Percentiles rank a stretch among this genome's conserved stretches.
These are phyloP conservation scores for Elaeis guineensis DNA, from an alignment of 176 grass and related monocot species.

Conservation along the genomic window DNA sequence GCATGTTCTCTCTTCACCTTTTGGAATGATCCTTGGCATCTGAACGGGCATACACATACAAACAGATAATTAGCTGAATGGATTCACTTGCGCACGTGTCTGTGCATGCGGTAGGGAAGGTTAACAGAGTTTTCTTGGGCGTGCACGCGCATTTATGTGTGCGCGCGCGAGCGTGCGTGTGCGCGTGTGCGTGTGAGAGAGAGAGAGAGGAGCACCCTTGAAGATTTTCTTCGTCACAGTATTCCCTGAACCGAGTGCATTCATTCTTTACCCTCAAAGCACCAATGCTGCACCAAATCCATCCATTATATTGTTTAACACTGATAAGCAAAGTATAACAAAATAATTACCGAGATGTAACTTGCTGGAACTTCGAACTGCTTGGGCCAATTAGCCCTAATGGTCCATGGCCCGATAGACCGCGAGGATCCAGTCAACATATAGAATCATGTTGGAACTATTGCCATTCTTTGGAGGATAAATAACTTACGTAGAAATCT, in stretches of 20 bases:
- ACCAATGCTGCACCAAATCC: constrained; percentile 71
- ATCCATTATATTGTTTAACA: constrained; percentile 2
- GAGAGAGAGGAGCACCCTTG: constrained; percentile 52
- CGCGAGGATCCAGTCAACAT: too few species aligned
- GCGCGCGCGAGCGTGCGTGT: too few species aligned
- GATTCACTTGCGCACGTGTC: background rate
- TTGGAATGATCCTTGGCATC: constrained; percentile 75
- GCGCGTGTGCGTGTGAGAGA: background rate
- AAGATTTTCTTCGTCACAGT: constrained; percentile 48
- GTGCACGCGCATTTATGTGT: too few species aligned
- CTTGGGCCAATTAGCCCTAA: too few species aligned
- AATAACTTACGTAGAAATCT: too few species aligned
- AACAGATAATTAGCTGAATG: background rate
- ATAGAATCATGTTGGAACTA: too few species aligned
- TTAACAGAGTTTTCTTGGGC: too few species aligned
- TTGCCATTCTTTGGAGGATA: too few species aligned
- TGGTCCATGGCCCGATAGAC: too few species aligned
- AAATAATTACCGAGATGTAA: background rate
- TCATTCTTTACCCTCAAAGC: constrained; percentile 98
- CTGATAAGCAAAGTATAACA: constrained; percentile 1
- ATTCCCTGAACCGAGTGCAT: constrained; percentile 69
- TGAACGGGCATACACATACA: constrained; percentile 15
- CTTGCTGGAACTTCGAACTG: background rate
- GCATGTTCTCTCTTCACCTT: constrained; percentile 83
- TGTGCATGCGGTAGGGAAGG: too few species aligned